phyloP scores from a whole-genome alignment of 768 basidiomycete species.

The Harrya chromipes region DNA sequence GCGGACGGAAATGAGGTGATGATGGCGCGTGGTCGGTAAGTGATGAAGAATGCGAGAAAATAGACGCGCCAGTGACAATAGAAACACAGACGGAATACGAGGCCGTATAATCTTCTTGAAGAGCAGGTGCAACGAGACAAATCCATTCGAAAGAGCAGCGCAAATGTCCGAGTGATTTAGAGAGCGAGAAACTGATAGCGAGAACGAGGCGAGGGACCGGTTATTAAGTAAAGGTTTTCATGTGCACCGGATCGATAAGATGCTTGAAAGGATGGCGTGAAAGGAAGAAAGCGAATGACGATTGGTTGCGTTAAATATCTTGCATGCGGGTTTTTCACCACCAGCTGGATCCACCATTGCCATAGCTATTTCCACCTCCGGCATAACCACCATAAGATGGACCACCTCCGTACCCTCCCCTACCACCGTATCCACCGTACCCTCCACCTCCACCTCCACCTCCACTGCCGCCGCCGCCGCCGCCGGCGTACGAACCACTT shows the following conservation, averaged over 20 bases:
- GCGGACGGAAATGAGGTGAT: slow-evolving; percentile 27
- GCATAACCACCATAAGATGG: slow-evolving; percentile 29
- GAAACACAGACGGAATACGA: slow-evolving; percentile 41
- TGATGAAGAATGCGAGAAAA: slow-evolving; percentile 10
- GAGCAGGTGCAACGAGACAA: slow-evolving; percentile 56
- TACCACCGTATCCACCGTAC: slow-evolving; percentile 29
- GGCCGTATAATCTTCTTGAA: slow-evolving; percentile 43
- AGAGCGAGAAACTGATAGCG: slow-evolving; percentile 29
- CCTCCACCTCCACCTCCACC: slow-evolving; percentile 35
- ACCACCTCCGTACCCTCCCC: slow-evolving; percentile 42
- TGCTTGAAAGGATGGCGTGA: slow-evolving; percentile 13
- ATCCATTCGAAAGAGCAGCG: slow-evolving; percentile 63
- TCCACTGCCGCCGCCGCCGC: slow-evolving; percentile 32
- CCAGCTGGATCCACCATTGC: slow-evolving; percentile 41
- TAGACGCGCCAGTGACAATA: slow-evolving; percentile 33
- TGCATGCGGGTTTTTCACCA: slow-evolving; percentile 39
- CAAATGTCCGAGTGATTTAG: slow-evolving; percentile 42
- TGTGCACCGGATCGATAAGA: slow-evolving; percentile 18
- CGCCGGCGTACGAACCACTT: slow-evolving; percentile 27
- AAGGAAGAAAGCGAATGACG: slow-evolving; percentile 4
- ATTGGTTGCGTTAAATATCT: slow-evolving; percentile 9
- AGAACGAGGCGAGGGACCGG: slow-evolving; percentile 15
- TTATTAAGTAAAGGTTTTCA: slow-evolving; percentile 26
- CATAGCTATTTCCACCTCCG: slow-evolving; percentile 29
- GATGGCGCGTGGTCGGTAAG: slow-evolving; percentile 22